Conservation (phyloP, 352 stramenopile species). For the Globisporangium ultimum region DNA sequence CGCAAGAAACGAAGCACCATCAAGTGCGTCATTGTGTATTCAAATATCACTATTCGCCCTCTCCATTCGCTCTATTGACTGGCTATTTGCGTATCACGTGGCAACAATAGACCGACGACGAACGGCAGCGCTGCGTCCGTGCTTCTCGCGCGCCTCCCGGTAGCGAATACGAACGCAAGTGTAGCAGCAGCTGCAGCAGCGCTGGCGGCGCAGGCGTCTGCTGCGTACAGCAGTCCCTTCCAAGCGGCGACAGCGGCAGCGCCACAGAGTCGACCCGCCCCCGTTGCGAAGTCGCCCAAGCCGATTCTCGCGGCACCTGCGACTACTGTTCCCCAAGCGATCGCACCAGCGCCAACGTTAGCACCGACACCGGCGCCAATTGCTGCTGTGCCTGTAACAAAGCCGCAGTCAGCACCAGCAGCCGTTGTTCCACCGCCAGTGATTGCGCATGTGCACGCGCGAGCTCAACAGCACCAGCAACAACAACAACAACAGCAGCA, state of each 20-base stretch:
- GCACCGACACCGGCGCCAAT: background rate
- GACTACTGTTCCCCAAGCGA: slow-evolving; percentile 2
- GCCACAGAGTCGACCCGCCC: slow-evolving; percentile 4
- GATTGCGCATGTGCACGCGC: slow-evolving; percentile 10
- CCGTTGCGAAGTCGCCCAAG: slow-evolving; percentile 26
- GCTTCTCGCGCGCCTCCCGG: slow-evolving; percentile 7
- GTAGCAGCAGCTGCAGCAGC: background rate
- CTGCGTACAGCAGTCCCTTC: slow-evolving; percentile 8
- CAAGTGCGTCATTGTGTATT: background rate
- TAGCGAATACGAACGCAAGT: background rate
- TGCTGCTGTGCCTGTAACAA: slow-evolving; percentile 5
- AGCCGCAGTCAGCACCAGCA: slow-evolving; percentile 3
- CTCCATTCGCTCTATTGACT: background rate
- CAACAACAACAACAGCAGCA: slow-evolving; percentile 1
- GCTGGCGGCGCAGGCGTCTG: background rate
- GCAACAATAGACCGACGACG: slow-evolving; percentile 3
- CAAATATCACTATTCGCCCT: background rate
- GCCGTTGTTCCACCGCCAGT: slow-evolving; percentile 10
- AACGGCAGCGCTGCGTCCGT: slow-evolving; percentile 7
- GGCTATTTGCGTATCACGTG: background rate
- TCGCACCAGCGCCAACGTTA: slow-evolving; percentile 24
- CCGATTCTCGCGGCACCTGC: slow-evolving; percentile 18
- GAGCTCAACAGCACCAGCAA: slow-evolving; percentile 2
- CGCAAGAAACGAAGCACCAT: slow-evolving; percentile 57
- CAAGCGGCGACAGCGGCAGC: background rate